These are phyloP conservation scores for Exobasidium rhododendri DNA, from an alignment of 1,284 basidiomycete genomes.

Conservation along the genomic window DNA sequence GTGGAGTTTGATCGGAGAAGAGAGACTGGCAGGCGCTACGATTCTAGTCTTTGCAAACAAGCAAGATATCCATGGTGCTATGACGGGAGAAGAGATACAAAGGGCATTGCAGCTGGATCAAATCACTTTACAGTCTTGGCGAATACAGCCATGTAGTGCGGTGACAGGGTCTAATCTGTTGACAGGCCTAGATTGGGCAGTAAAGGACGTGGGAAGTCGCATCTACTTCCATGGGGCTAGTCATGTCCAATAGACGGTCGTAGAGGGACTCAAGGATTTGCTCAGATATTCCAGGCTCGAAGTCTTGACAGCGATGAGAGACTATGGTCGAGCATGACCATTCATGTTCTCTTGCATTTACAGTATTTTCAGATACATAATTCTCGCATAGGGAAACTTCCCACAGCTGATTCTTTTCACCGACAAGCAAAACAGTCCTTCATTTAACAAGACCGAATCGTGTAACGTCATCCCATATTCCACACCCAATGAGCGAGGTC, in stretches of 20 bases:
- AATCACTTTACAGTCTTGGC: conserved; percentile 85
- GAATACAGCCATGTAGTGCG: conserved; percentile 86
- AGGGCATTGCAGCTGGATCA: conserved; percentile 41
- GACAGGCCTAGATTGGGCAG: conserved; percentile 88
- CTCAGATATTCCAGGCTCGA: too few relatives aligned
- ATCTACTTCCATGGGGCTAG: conserved; percentile 43
- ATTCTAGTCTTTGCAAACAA: conserved; percentile 98
- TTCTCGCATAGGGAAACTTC: too few relatives aligned
- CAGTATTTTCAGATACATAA: too few relatives aligned
- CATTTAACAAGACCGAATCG: too few relatives aligned
- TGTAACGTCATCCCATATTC: too few relatives aligned
- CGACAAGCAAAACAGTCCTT: too few relatives aligned
- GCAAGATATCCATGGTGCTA: conserved; percentile 85
- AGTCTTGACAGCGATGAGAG: too few relatives aligned
- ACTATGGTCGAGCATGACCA: too few relatives aligned
- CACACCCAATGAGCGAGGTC: too few relatives aligned
- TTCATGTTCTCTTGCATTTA: too few relatives aligned
- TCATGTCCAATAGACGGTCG: background rate
- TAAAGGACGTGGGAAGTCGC: conserved; percentile 70
- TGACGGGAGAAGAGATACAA: conserved; percentile 76
- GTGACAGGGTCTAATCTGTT: conserved; percentile 80
- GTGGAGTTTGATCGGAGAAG: conserved; percentile 78
- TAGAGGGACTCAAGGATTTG: too few relatives aligned
- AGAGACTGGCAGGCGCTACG: conserved; percentile 90
- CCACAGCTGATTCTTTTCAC: too few relatives aligned